Base-by-base conservation (phyloP, 1,139 yeast genomes). In the Debaryomycetaceae sp. region DNA sequence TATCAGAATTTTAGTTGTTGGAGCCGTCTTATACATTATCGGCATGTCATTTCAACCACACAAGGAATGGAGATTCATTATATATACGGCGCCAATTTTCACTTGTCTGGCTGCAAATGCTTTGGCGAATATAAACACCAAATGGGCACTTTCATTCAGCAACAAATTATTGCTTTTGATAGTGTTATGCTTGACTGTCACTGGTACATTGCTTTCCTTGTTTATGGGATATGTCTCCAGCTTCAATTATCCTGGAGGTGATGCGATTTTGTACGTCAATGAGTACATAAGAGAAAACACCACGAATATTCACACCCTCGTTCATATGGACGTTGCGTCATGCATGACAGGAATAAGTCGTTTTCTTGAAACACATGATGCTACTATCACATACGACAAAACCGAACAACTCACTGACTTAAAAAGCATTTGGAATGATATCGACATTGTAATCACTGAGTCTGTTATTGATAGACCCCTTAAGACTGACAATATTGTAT, bases 61-160 rank as follows among this genome's bases (percentile, higher is more conserved):
- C 52, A 92, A 91, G 59, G 98, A 92, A 66, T 88, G 96, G 96
- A 75, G 98, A 50, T 92, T 91, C 51, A 79, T 92, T 38, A 66
- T 84, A 13, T 92, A 91, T 56, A 68, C 81, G 0, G 64, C 83
- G 8, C 97, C 98, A 2, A 67, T 85, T 0, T 59, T 87, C 42
- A 78, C 85, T 0, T 54, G 83, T 29, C 59, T 75, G 32, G 91
- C 87, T 3, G 83, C 95, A 5, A 70, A 75, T 38, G 87, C 86
- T 1, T 70, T 85, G 26, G 66, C 81, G 0, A 63, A 58, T 33
- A 49, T 78, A 31, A 57, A 73, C 39, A 62, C 59, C 26, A 67
- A 62, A 39, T 56, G 69, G 48, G 48, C 56, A 1, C 45, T 53
- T 13, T 53, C 66, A 7, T 44, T 63, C 15, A 52, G 62, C 11